Conservation (phyloP, 2,329 filamentous ascomycete species). For the Colletotrichum sp. region DNA sequence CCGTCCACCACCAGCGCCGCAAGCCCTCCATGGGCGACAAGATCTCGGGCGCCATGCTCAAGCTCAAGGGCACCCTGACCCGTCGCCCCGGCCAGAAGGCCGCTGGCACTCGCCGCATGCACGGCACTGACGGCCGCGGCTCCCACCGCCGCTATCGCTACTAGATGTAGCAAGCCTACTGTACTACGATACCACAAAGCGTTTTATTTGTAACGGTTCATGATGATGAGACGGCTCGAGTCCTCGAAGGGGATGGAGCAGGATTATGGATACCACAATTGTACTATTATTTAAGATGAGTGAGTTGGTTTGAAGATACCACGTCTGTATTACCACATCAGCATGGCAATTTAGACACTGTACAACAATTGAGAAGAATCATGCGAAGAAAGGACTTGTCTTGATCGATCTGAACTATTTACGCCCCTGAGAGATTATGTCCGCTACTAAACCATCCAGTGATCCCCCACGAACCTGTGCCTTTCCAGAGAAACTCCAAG, state of each 20-base stretch:
- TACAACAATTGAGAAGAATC: not conserved
- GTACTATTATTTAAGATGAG: slow-evolving; percentile 4
- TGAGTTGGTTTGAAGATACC: slow-evolving; percentile 8
- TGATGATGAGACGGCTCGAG: not conserved
- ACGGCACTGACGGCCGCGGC: slow-evolving; percentile 74
- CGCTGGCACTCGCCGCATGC: slow-evolving; percentile 76
- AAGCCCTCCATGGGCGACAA: slow-evolving; percentile 77
- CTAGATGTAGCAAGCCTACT: not conserved
- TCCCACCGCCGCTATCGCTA: slow-evolving; percentile 39
- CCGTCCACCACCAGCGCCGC: slow-evolving; percentile 68
- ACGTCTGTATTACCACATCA: not conserved
- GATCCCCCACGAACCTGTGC: not conserved
- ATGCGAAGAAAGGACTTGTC: not conserved
- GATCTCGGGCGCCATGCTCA: slow-evolving; percentile 76
- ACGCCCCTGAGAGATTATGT: not conserved
- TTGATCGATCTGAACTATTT: not conserved
- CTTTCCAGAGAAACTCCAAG: not conserved
- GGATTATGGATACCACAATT: not conserved
- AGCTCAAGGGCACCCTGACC: slow-evolving; percentile 73
- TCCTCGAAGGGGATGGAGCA: not conserved
- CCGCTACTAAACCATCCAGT: not conserved
- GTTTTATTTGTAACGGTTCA: not conserved
- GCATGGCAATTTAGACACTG: not conserved
- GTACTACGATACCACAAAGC: not conserved
- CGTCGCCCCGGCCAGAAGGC: slow-evolving; percentile 69